Base-by-base conservation (phyloP, 768 basidiomycete species). In the Boletus patriciae region DNA sequence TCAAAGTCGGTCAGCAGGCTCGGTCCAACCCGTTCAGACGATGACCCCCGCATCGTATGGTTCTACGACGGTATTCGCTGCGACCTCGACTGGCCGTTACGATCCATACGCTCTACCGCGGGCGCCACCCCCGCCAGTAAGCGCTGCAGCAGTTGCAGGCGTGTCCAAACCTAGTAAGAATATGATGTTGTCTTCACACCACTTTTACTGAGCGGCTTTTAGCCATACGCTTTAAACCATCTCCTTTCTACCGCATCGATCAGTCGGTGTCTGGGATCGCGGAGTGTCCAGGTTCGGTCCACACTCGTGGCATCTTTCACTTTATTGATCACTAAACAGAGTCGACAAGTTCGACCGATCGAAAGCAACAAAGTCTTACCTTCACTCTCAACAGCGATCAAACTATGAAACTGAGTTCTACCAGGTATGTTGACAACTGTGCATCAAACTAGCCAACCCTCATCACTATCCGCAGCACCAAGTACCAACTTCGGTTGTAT, bases 401-500 rank as follows among this genome's bases (percentile, higher is more conserved):
- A 55, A 67, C 83, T 4, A 60, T 71, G 48, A 90, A 88, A 70
- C 68, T 94, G 49, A 77, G 73, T 57, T 76, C 79, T 25, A 65
- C 82, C 23, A 78, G 76, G 91, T 89, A 67, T 44, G 79, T 71
- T 25, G 36, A 36, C 46, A 54, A 23, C 43, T 48, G 40, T 58
- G 42, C n/a, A 36, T 54, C 16, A 15, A 43, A 21, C 7, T 44
- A 27, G 45, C 57, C 23, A n/a, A 25, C 38, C 23, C 55, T 68
- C 54, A 68, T 53, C 37, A 21, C 34, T 33, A 44, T 52, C 37
- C 47, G 15, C 61, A 92, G 88, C 27, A 71, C 83, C 16, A 86
- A 83, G 62, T 87, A 86, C 70, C 92, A 94, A 71, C 79, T 96
- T 40, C 85, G 92, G 36, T 74, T 96, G 9, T 95, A 90, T 72